Evolutionary conservation across 176 grass and related monocot species (phyloP), one percentile per base, ranked within the genome.

Genomic region (Carex pumila): DNA sequence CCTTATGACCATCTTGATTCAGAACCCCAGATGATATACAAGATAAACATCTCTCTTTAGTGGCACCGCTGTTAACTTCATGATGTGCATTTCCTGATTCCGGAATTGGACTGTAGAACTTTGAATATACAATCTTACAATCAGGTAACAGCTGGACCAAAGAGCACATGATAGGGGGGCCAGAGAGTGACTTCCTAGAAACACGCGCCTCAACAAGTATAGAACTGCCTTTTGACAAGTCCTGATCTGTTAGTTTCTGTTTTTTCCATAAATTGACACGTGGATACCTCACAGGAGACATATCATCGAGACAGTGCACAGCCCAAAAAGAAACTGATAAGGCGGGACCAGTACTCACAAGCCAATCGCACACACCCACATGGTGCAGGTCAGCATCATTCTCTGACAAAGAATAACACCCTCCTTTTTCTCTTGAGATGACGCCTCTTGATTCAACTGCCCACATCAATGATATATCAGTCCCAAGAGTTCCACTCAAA

Each of bases 321-420:
- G 92, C 87, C 95, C 92, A 98, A 88, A 90, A 94, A 45, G 77
- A 86, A 71, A 90, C 82, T 81, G 72, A 90, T 62, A 86, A 70
- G 54, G 84, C 69, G 70, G 95, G 92, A 6, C 92, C 92, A 77
- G 81, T 31, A 75, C 90, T 87, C 32, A 94, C 90, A 68, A 98
- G 85, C 95, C 95, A 98, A 31, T 98, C 95, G 67, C 95, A 98
- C 85, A 87, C 94, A 68, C 95, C 92, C 85, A 86, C 86, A 62
- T 85, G 80, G 25, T 79, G 83, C 56, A 87, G 72, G 45, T 80
- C 81, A 66, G 68, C 59, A 79, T 84, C 69, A 86, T 45, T 54
- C 25, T 88, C 88, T 88, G 85, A 94, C 82, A 98, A 90, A 69
- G 79, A 62, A 65, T 80, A 91, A n/a, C 79, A 82, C 64, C 80